phyloP scores from a whole-genome alignment of 345 rosid species.

The Leavenworthia alabamica region DNA sequence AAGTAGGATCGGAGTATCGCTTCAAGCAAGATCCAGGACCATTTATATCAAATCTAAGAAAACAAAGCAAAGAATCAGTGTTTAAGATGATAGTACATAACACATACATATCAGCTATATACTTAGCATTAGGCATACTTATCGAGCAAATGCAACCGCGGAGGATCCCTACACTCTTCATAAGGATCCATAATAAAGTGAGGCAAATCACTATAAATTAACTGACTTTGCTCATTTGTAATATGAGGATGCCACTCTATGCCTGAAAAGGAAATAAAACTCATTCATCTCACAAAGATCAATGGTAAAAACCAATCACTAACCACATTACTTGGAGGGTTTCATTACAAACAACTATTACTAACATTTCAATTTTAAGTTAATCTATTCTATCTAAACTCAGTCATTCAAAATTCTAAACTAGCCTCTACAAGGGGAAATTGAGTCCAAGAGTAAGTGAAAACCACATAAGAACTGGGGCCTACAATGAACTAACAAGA shows the following conservation, averaged over 20 bases:
- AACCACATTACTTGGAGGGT: neutral
- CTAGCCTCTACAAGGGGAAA: neutral
- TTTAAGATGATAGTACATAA: neutral
- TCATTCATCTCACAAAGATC: neutral
- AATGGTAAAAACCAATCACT: neutral
- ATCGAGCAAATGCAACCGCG: slow-evolving; percentile 79
- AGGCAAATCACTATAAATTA: slow-evolving; percentile 78
- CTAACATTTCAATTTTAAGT: neutral
- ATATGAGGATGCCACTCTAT: slow-evolving; percentile 80
- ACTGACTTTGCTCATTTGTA: slow-evolving; percentile 58
- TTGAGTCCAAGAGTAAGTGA: slow-evolving; percentile 11
- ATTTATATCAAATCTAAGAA: slow-evolving; percentile 66
- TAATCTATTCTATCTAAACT: neutral
- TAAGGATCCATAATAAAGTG: slow-evolving; percentile 78
- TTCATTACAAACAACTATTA: neutral
- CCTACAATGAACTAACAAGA: slow-evolving; percentile 15
- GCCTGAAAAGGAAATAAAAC: slow-evolving; percentile 46
- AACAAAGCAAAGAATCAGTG: slow-evolving; percentile 23
- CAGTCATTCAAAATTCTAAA: neutral
- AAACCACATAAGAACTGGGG: slow-evolving; percentile 15
- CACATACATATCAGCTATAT: neutral
- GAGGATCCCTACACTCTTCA: slow-evolving; percentile 82
- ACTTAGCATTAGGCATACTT: slow-evolving; percentile 41
- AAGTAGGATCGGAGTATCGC: slow-evolving; percentile 82
- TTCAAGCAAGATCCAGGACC: slow-evolving; percentile 86